Conservation (phyloP, 306 rosid species). For the Quercus suber region DNA sequence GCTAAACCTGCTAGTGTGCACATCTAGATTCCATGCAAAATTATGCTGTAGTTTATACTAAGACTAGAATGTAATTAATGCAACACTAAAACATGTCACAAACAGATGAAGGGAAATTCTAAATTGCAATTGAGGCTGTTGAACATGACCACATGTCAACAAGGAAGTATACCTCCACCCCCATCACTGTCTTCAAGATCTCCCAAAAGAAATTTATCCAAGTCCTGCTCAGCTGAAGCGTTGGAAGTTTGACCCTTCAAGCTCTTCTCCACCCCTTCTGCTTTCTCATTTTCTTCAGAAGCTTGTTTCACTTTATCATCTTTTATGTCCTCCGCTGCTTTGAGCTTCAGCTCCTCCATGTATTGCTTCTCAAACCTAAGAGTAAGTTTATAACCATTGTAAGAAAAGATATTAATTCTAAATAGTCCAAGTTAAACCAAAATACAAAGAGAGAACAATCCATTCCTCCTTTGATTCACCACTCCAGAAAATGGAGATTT, state of each 20-base stretch:
- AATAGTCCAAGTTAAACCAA: background rate
- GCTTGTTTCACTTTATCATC: slow-evolving; percentile 45
- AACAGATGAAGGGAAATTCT: background rate
- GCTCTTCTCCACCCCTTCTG: slow-evolving; percentile 48
- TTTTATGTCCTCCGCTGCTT: slow-evolving; percentile 55
- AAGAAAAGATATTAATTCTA: slow-evolving; percentile 1
- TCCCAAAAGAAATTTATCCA: slow-evolving; percentile 89
- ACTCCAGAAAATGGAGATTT: background rate
- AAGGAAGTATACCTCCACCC: slow-evolving; percentile 57
- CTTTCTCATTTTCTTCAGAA: slow-evolving; percentile 53
- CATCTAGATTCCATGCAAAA: background rate
- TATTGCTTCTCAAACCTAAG: slow-evolving; percentile 82
- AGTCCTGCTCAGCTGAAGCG: slow-evolving; percentile 74
- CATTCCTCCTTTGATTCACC: background rate
- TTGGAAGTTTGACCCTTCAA: slow-evolving; percentile 52
- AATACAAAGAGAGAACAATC: background rate
- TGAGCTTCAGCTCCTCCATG: slow-evolving; percentile 75
- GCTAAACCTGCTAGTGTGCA: background rate
- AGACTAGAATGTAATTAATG: background rate
- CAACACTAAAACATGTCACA: no score
- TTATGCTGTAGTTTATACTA: background rate
- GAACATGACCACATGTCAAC: slow-evolving; percentile 10
- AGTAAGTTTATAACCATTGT: slow-evolving; percentile 17
- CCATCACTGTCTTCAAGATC: slow-evolving; percentile 97
- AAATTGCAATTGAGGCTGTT: background rate